phyloP scores from a whole-genome alignment of 331 rosid genomes.

The Stylosanthes scabra region DNA sequence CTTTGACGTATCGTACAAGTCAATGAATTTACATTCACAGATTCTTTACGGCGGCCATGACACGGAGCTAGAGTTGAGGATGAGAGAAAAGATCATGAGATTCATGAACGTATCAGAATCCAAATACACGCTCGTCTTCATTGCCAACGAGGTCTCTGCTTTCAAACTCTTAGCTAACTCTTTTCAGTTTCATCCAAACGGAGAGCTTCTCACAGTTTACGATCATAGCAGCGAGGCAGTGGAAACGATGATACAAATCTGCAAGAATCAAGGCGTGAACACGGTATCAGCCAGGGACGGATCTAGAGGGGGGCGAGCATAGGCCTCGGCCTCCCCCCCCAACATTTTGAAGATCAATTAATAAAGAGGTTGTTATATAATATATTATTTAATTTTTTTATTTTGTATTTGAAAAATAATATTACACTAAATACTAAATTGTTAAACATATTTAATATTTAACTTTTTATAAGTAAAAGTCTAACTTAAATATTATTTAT shows the following conservation, averaged over 20 bases:
- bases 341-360: no score
- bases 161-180: conserved; percentile 75
- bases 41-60: conserved; percentile 56
- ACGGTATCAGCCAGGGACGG: conserved; percentile 67
- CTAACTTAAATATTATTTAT: no score
- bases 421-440: no score
- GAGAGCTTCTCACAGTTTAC: conserved; percentile 75
- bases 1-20: conserved; percentile 63
- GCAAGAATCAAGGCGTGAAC: conserved; percentile 66
- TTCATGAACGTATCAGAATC: conserved; percentile 75
- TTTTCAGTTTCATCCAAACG: conserved; percentile 68
- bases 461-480: no score
- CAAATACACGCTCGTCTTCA: conserved; percentile 73
- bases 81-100: conserved; percentile 64
- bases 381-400: no score
- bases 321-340: no score
- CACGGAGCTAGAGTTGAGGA: conserved; percentile 61
- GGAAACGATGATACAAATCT: conserved; percentile 64
- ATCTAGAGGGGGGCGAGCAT: no score
- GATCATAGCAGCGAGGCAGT: conserved; percentile 73
- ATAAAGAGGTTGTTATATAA: no score
- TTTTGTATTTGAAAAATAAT: no score
- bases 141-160: conserved; percentile 77
- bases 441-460: no score
- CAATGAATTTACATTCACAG: conserved; percentile 71